phyloP scores from a whole-genome alignment of 768 basidiomycete genomes.

The Tricholoma flavovirens region DNA sequence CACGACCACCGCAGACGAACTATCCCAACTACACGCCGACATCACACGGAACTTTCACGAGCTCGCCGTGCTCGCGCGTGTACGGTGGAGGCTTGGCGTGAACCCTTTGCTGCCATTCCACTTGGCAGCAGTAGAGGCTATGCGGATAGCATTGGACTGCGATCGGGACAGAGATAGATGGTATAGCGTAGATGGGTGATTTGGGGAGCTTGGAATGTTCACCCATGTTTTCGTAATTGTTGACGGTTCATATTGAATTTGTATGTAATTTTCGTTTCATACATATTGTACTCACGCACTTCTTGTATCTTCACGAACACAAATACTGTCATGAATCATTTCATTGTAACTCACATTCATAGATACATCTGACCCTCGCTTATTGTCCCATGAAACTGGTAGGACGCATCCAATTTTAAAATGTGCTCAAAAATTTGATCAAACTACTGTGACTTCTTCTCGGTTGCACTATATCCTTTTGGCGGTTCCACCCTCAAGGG shows the following conservation, averaged over 20 bases:
- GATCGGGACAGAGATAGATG: conserved; percentile 15
- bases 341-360: background rate
- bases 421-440: too few species aligned
- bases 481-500: conserved; percentile 57
- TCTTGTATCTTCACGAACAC: background rate
- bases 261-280: background rate
- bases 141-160: conserved; percentile 40
- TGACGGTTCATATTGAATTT: background rate
- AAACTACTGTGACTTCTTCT: conserved; percentile 62
- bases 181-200: background rate
- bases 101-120: conserved; percentile 65
- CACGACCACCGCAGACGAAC: conserved; percentile 17
- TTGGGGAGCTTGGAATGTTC: background rate
- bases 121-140: conserved; percentile 63
- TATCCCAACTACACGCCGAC: conserved; percentile 38
- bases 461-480: conserved; percentile 60
- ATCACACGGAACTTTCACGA: conserved; percentile 67
- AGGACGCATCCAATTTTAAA: too few species aligned
- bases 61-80: conserved; percentile 53
- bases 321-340: background rate
- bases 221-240: background rate
- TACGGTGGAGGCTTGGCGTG: conserved; percentile 42
- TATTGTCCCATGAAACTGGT: too few species aligned
- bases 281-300: background rate
- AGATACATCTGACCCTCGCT: background rate